Evolutionary conservation across 805 yeast genomes (phyloP).

Genomic region (Kodamaea nitidulidarum): DNA sequence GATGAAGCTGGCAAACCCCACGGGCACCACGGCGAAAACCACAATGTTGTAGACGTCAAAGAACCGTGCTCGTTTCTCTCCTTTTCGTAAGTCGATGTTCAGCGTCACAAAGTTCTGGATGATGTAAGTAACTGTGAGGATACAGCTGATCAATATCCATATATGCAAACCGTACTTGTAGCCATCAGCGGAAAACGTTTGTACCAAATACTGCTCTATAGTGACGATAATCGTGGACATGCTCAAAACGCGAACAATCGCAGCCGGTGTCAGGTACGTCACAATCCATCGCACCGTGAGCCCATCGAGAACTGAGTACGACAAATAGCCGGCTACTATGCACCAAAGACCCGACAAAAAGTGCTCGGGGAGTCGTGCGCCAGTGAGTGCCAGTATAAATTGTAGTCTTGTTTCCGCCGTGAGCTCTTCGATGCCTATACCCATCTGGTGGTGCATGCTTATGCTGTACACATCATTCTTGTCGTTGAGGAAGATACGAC

Average conservation of each 20-base stretch:
- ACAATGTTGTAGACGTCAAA: constrained; percentile 85
- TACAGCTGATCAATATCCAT: constrained; percentile 88
- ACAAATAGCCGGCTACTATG: constrained; percentile 76
- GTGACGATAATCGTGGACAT: constrained; percentile 72
- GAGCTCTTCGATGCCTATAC: constrained; percentile 2
- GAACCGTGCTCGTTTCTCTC: constrained; percentile 50
- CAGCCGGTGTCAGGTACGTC: constrained; percentile 82
- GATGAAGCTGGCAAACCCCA: constrained; percentile 88
- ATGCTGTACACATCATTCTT: constrained; percentile 6
- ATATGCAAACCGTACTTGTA: constrained; percentile 75
- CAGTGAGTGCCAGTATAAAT: constrained; percentile 31
- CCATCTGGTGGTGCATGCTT: constrained; percentile 8
- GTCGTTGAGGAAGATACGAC: constrained; percentile 23
- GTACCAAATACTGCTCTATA: constrained; percentile 61
- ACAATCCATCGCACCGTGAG: constrained; percentile 92
- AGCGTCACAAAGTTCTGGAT: constrained; percentile 86
- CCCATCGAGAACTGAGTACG: constrained; percentile 82
- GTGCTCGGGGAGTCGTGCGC: constrained; percentile 72
- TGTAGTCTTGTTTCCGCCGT: constrained; percentile 1
- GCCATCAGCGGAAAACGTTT: constrained; percentile 63
- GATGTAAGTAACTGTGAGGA: constrained; percentile 73
- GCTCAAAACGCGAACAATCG: constrained; percentile 79
- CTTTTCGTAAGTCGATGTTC: constrained; percentile 51
- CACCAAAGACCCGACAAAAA: constrained; percentile 91
- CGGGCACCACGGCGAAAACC: constrained; percentile 97